Base-by-base conservation (phyloP, 2,329 filamentous ascomycete genomes). In the Phoma sp. region DNA sequence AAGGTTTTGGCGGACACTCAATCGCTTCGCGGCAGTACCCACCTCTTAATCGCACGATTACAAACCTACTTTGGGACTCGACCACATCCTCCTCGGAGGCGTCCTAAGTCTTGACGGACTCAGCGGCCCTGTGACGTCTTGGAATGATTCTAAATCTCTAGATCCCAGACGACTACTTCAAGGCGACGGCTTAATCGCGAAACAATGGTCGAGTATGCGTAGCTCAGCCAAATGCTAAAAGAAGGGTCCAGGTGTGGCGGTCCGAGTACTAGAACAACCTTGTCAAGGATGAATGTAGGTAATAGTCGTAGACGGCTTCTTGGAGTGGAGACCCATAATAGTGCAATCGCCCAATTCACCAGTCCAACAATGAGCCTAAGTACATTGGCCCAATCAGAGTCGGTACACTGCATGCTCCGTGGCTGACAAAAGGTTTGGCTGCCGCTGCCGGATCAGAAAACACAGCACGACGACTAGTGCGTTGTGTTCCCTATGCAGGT, bases 291-390 rank as follows among this genome's bases (percentile, higher is more conserved):
- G 42, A 40, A 33, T 27, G 9, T 51, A 38, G 24, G 4, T 18
- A 7, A 22, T 38, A 43, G 47, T 43, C 32, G 38, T 33, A 47
- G 42, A 42, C 24, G 44, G 44, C 51, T 35, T 49, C 46, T 37
- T 33, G 41, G 39, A 27, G 45, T 46, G 46, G 45, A 29, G 51
- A 36, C 13, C 4, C 7, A 24, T 25, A n/a, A 27, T 38, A 38
- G 36, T 14, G 39, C 9, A 37, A 22, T 29, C 25, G 25, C 36
- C 32, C 38, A 44, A 18, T 38, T 43, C 30, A 42, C n/a, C 30
- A 23, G 51, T 5, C 37, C 18, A n/a, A 13, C 25, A 18, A 43
- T 25, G 24, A 22, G 11, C 8, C 11, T 42, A 13, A 22, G 23
- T 10, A 13, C 10, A 37, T 30, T 23, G 10, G 33, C 23, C 38